These are phyloP conservation scores for Pythium guiyangense DNA, from an alignment of 352 stramenopile genomes.

Conservation along the genomic window DNA sequence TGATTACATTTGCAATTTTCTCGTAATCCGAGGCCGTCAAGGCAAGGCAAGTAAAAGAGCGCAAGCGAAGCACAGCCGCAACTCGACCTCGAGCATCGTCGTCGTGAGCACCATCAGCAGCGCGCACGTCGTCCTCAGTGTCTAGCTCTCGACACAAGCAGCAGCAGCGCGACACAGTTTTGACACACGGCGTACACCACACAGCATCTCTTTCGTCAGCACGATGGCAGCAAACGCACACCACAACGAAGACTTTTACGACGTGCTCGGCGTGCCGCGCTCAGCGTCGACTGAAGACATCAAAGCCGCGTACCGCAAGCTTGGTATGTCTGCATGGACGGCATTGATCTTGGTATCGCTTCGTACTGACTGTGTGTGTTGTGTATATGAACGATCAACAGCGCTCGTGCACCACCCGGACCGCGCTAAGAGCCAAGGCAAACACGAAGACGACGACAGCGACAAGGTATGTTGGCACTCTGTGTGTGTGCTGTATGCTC, in stretches of 20 bases:
- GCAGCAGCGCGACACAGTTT: too few relatives aligned
- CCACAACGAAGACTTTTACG: constrained; percentile 39
- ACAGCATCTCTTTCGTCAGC: neutral
- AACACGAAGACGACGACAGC: constrained; percentile 18
- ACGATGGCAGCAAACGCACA: constrained; percentile 13
- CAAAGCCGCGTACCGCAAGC: constrained; percentile 72
- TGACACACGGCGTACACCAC: too few relatives aligned
- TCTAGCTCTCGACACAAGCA: neutral
- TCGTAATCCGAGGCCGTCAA: too few relatives aligned
- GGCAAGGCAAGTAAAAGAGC: too few relatives aligned
- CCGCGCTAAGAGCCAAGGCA: constrained; percentile 33
- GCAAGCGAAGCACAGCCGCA: too few relatives aligned
- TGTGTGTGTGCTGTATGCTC: too few relatives aligned
- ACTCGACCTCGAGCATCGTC: too few relatives aligned
- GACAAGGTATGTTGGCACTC: constrained; percentile 25
- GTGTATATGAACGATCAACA: constrained; percentile 10
- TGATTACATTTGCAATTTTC: too few relatives aligned
- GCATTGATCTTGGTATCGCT: neutral
- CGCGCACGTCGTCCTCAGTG: too few relatives aligned
- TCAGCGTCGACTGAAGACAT: constrained; percentile 65
- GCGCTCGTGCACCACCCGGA: constrained; percentile 73
- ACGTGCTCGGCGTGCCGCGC: constrained; percentile 55
- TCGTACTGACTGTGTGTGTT: neutral
- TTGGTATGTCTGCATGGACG: constrained; percentile 25
- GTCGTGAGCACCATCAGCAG: too few relatives aligned